Base-by-base conservation (phyloP, 2,329 filamentous ascomycete species). In the Trichophyton equinum region DNA sequence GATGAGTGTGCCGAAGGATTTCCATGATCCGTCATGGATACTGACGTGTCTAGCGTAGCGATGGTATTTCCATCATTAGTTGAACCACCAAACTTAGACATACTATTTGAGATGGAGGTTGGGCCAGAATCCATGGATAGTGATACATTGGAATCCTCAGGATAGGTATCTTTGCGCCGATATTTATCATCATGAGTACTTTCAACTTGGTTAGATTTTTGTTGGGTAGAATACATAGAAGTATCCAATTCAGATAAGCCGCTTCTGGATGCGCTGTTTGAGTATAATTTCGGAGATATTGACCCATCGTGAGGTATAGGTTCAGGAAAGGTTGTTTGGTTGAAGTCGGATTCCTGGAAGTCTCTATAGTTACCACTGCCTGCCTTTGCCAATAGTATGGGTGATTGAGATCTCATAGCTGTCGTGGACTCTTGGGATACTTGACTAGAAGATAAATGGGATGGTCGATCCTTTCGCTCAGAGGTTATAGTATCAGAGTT, bases 101-200 rank as follows among this genome's bases (percentile, higher is more conserved):
- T 63, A 57, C 68, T 73, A 61, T 67, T 72, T 61, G 69, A 64
- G 36, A 67, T 61, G 46, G 70, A 69, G 30, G 66, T 65, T 58
- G 71, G 58, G 38, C 61, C 62, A 11, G 69, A 68, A 30, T 74
- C 71, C 4, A 62, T 64, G 20, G 63, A 67, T 27, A 70, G 62
- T 59, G 72, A 72, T 58, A 67, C 63, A 8, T 68, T 66, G 13
- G 72, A 73, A 59, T 68, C 70, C 18, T 69, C 70, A 47, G 67
- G 65, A 20, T 65, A 64, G 62, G 65, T 68, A 33, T 68, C 77
- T 55, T 80, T 77, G 56, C 58, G 56, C 11, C 67, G 63, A 8
- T 63, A 27, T 2, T 62, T 58, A 5, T 60, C 57, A 30, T 70
- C 69, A 30, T 68, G 67, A 2, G 57, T 55, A 30, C 61, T 64